Evolutionary conservation across 345 rosid species (phyloP), one percentile per base, ranked within the genome.

Genomic region (Citrus cavaleriei): DNA sequence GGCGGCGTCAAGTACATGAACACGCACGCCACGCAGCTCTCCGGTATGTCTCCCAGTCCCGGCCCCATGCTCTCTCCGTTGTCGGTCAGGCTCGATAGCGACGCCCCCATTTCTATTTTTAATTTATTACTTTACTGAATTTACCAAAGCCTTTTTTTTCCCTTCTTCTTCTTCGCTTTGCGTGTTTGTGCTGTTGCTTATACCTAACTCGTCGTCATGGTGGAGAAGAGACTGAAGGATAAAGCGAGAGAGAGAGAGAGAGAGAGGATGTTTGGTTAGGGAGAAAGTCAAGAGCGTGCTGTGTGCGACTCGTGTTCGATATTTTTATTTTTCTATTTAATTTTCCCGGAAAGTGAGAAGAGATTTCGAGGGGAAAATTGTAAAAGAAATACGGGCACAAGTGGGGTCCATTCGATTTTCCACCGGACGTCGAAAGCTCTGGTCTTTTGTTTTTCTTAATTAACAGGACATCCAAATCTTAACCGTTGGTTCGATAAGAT

Each of bases 21-120:
- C 18, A 95, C 99, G 78, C 92, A 88, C 18, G 99, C 99, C 67
- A 93, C 95, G 78, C 98, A 95, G 85, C 90, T 88, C 86, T 95
- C 98, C 55, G 99, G 97, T 80, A 93, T 95, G 85, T 95, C 99
- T 2, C 97, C 98, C 3, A 95, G 86, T 5, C 95, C 88, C 5
- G 97, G 94, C 75, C 95, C 85, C 59, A 64, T 57, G 32, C 81
- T 84, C 57, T 77, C 86, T 64, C 87, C 91, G 81, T 85, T 87
- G 70, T 93, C 98, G 82, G 88, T 85, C 70, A 90, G 84, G 87
- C 70, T 88, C 72, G 98, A 92, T 74, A 95, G 90, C 75, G 98
- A 85, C 84, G 98, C 91, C 37, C 99, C 98, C 99, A 93, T 95
- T 93, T 25, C 27, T 70, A 18, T 28, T 46, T 46, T 42, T 42